phyloP scores from a whole-genome alignment of 768 basidiomycete genomes.

The Suillus hirtellus region DNA sequence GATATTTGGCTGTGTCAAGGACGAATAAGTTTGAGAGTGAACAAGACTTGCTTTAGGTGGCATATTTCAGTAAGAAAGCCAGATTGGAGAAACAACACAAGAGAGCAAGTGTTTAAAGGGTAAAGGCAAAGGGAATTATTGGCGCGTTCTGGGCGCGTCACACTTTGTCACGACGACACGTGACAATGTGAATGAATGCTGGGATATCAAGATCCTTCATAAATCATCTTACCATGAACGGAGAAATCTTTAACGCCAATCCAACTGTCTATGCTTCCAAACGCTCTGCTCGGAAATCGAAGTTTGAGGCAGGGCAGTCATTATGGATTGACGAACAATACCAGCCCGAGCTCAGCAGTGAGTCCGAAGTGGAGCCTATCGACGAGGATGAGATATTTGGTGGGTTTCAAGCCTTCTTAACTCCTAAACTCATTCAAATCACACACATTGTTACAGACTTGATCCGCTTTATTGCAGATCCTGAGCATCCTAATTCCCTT shows the following conservation, averaged over 20 bases:
- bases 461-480: conserved; percentile 89
- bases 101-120: neutral
- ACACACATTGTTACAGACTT: conserved; percentile 56
- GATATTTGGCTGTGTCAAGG: conserved; percentile 20
- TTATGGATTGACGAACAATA: conserved; percentile 61
- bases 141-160: conserved; percentile 21
- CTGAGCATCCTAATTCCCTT: conserved; percentile 91
- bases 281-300: conserved; percentile 42
- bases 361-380: conserved; percentile 60
- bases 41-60: conserved; percentile 37
- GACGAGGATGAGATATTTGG: conserved; percentile 94
- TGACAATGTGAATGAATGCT: conserved; percentile 22
- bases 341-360: conserved; percentile 37
- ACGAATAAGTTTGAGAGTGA: conserved; percentile 18
- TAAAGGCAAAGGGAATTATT: conserved; percentile 21
- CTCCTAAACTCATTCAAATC: conserved; percentile 11
- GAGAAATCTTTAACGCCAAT: conserved; percentile 84
- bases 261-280: conserved; percentile 74
- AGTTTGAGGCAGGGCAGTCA: conserved; percentile 44
- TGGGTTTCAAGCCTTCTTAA: conserved; percentile 31
- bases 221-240: conserved; percentile 40
- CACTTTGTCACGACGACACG: conserved; percentile 27
- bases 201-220: conserved; percentile 11
- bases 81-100: neutral
- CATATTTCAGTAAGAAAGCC: conserved; percentile 25